These are phyloP conservation scores for Casuarina glauca DNA, from an alignment of 306 rosid species.

Conservation along the genomic window DNA sequence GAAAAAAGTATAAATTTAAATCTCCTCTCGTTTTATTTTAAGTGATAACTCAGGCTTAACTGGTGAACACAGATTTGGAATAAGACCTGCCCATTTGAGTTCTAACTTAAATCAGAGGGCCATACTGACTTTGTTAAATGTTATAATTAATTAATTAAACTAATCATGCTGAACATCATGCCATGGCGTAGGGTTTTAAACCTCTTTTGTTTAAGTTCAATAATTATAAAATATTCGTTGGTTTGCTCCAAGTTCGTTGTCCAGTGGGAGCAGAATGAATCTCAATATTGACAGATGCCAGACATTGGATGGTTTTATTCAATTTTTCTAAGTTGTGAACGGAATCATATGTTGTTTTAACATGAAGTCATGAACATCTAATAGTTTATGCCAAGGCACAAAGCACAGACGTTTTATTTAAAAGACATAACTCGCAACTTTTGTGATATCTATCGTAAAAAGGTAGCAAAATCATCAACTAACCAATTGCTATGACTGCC, in stretches of 20 bases:
- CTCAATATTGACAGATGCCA: not conserved
- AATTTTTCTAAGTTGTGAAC: slow-evolving; percentile 20
- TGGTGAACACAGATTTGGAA: no score
- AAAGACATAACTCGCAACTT: not conserved
- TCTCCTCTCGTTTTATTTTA: no score
- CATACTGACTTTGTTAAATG: not conserved
- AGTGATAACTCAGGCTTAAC: no score
- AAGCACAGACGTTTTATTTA: not conserved
- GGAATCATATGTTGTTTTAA: slow-evolving; percentile 16
- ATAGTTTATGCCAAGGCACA: not conserved
- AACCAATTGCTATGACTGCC: no score
- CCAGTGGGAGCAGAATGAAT: not conserved
- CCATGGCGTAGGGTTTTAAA: not conserved
- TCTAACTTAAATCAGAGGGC: not conserved
- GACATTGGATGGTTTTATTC: not conserved
- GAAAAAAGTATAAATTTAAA: no score
- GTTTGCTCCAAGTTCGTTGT: not conserved
- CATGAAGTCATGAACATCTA: not conserved
- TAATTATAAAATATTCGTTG: not conserved
- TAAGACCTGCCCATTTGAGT: not conserved
- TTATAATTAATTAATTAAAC: not conserved
- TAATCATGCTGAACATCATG: not conserved
- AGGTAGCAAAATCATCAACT: no score
- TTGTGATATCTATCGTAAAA: no score
- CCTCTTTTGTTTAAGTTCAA: not conserved